Conservation (phyloP, 2,329 filamentous ascomycete genomes). For the Celoporthe dispersa region DNA sequence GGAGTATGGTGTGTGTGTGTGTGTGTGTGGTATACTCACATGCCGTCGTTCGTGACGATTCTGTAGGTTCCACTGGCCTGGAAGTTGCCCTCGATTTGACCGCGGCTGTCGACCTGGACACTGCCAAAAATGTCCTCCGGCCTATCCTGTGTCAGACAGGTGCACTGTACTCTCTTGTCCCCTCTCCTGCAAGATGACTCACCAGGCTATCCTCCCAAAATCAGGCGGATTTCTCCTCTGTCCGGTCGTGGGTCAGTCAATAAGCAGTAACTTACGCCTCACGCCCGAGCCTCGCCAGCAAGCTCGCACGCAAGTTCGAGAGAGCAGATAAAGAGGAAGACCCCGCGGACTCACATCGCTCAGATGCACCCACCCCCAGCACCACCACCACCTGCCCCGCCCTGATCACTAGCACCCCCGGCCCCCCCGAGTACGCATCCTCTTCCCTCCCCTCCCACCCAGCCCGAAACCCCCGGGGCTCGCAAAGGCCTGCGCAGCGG, state of each 20-base stretch:
- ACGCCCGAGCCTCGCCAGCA: not conserved
- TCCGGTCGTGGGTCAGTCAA: not conserved
- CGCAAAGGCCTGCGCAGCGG: conserved; percentile 64
- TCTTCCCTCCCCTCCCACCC: conserved; percentile 50
- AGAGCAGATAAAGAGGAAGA: not conserved
- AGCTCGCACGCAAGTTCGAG: not conserved
- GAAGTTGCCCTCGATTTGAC: conserved; percentile 61
- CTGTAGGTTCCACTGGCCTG: conserved; percentile 60
- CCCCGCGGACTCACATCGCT: conserved; percentile 54
- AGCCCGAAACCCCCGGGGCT: conserved; percentile 59
- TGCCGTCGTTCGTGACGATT: conserved; percentile 30
- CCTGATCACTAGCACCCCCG: conserved; percentile 61
- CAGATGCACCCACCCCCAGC: conserved; percentile 66
- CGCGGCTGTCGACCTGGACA: conserved; percentile 63
- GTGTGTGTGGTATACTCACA: conserved; percentile 21
- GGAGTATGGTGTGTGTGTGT: not conserved
- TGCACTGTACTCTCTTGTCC: not conserved
- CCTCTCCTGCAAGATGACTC: conserved; percentile 12
- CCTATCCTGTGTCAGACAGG: conserved; percentile 32
- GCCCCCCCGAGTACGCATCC: conserved; percentile 55
- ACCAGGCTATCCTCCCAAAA: conserved; percentile 68
- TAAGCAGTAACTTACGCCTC: not conserved
- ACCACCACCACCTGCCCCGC: conserved; percentile 64
- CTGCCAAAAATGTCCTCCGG: conserved; percentile 73
- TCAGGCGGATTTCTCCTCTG: conserved; percentile 63